Conservation (phyloP, 768 basidiomycete genomes). For the Calocybe cyanea region DNA sequence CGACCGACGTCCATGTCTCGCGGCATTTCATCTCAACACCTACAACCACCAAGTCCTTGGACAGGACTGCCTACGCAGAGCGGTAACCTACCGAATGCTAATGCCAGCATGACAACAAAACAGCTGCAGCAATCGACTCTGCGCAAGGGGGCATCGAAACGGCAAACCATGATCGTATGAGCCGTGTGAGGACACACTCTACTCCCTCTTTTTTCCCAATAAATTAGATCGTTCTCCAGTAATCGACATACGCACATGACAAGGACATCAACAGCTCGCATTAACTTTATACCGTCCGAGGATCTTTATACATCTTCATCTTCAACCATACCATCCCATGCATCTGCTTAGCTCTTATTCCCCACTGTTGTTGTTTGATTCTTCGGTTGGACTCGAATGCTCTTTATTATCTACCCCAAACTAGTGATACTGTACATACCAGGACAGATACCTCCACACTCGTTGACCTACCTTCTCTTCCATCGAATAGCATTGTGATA, state of each 20-base stretch:
- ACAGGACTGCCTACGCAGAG: slow-evolving; percentile 36
- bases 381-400: slow-evolving; percentile 11
- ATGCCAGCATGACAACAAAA: slow-evolving; percentile 5
- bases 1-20: slow-evolving; percentile 22
- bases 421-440: slow-evolving; percentile 1
- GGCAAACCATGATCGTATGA: slow-evolving; percentile 13
- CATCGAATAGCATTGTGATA: not conserved
- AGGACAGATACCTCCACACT: slow-evolving; percentile 2
- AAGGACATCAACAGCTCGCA: slow-evolving; percentile 9
- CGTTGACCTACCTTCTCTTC: not conserved
- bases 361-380: not conserved
- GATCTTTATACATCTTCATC: too few relatives aligned
- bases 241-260: not conserved
- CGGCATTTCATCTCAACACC: slow-evolving; percentile 19
- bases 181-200: not conserved
- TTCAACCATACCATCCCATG: too few relatives aligned
- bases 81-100: slow-evolving; percentile 22
- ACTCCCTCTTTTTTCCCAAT: slow-evolving; percentile 1
- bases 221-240: too few relatives aligned
- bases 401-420: slow-evolving; percentile 1
- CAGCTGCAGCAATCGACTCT: slow-evolving; percentile 6
- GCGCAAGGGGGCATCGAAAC: slow-evolving; percentile 10
- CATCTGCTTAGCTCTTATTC: too few relatives aligned
- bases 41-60: slow-evolving; percentile 37
- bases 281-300: not conserved